Evolutionary conservation across 805 yeast genomes (phyloP), one percentile per base, ranked within the genome.

Genomic region (Yamadazyma takamatsuzukensis): DNA sequence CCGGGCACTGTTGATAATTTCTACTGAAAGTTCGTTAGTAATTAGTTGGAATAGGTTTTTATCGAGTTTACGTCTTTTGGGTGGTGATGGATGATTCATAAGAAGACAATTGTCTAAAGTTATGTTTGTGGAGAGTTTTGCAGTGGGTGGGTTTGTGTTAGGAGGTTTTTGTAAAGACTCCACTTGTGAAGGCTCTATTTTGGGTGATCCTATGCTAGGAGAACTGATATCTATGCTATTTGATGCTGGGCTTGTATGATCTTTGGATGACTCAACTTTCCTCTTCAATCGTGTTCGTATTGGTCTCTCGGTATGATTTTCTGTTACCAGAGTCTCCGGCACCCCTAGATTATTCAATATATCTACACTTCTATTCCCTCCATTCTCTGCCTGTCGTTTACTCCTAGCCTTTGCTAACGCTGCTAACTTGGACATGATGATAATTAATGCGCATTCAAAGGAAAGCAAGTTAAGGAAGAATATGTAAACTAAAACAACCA

Each of bases 361-460:
- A 19, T 44, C 50, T 16, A 46, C 41, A 25, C 45, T 40, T 14
- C 37, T 43, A 27, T 41, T 44, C 1, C 12, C 37, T 15, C 23
- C 16, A 18, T 22, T 30, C 25, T 23, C 23, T 12, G 21, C 22
- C 18, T 14, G 28, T n/a, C 9, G 26, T n/a, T 30, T 28, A 23
- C 42, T 43, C 36, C 70, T 58, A 26, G 63, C 56, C 42, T 62
- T 65, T n/a, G 78, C 78, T 44, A 75, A 54, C 19, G 61, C 61
- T 24, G 74, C 69, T 29, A 74, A 49, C 43, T 71, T 72, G 4
- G 78, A 42, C 46, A 42, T 42, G n/a, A n/a, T n/a, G n/a, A n/a
- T n/a, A n/a, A n/a, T n/a, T n/a, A n/a, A n/a, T n/a, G n/a, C n/a
- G n/a, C n/a, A n/a, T n/a, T n/a, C n/a, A n/a, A n/a, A n/a, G n/a